Conservation (phyloP, 2,329 filamentous ascomycete genomes). For the Aspergillus japonicus region DNA sequence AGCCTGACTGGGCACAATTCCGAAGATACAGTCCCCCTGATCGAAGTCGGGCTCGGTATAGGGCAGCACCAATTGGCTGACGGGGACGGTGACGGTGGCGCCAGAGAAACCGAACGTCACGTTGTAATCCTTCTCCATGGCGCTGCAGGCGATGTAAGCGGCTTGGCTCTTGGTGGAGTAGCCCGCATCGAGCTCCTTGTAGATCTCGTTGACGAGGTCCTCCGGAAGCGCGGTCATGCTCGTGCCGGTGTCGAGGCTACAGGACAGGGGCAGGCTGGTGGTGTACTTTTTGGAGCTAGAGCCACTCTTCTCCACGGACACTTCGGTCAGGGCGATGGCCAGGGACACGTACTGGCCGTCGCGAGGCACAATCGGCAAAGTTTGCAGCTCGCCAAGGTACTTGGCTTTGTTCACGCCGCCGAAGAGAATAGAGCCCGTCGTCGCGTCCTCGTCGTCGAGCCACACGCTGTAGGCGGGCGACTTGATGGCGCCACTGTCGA, state of each 20-base stretch:
- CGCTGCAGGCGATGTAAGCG: conserved; percentile 54
- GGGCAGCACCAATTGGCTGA: conserved; percentile 41
- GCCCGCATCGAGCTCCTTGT: conserved; percentile 56
- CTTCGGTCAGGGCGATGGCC: conserved; percentile 62
- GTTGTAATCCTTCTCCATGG: conserved; percentile 49
- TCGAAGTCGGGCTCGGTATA: conserved; percentile 46
- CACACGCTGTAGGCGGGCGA: conserved; percentile 69
- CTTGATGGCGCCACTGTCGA: conserved; percentile 58
- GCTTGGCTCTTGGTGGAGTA: conserved; percentile 49
- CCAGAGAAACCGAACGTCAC: conserved; percentile 66
- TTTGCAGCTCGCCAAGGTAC: conserved; percentile 60
- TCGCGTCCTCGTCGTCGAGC: conserved; percentile 66
- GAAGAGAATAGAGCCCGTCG: conserved; percentile 65
- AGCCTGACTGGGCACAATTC: conserved; percentile 54
- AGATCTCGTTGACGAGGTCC: conserved; percentile 50
- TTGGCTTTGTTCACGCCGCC: conserved; percentile 67
- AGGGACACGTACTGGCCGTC: conserved; percentile 58
- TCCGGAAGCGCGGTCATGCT: conserved; percentile 67
- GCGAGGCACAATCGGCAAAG: conserved; percentile 60
- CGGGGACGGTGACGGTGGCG: neutral
- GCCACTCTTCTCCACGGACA: conserved; percentile 34
- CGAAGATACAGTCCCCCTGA: conserved; percentile 60
- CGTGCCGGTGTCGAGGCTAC: conserved; percentile 70
- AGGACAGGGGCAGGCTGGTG: conserved; percentile 51
- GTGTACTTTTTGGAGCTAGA: conserved; percentile 18